Conservation (phyloP, 169 alveolate genomes). For the Fabrea salina region DNA sequence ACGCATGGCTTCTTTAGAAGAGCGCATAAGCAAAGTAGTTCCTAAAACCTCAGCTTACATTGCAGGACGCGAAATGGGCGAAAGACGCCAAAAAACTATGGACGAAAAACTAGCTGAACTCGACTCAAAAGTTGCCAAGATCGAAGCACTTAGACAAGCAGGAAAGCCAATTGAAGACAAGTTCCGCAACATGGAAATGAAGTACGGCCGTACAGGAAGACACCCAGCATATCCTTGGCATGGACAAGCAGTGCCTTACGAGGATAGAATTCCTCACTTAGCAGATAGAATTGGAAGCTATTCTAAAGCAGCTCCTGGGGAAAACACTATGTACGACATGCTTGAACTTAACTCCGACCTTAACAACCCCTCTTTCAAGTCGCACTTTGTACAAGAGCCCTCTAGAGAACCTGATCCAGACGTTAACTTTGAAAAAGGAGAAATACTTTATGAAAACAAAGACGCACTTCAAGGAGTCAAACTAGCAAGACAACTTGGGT, state of each 20-base stretch:
- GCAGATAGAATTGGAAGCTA: conserved; percentile 31
- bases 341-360: conserved; percentile 5
- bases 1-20: too few species aligned
- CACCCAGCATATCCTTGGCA: conserved; percentile 27
- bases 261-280: conserved; percentile 25
- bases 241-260: conserved; percentile 32
- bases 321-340: not conserved
- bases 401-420: conserved; percentile 15
- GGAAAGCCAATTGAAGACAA: not conserved
- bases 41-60: too few species aligned
- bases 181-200: not conserved
- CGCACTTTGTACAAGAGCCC: not conserved
- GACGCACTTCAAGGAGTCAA: not conserved
- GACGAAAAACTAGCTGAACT: conserved; percentile 23
- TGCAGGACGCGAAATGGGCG: too few species aligned
- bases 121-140: conserved; percentile 5
- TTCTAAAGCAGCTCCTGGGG: not conserved
- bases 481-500: not conserved
- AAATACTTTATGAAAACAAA: not conserved
- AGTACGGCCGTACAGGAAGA: conserved; percentile 27
- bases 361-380: not conserved
- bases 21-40: too few species aligned
- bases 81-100: conserved; percentile 2
- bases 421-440: conserved; percentile 34
- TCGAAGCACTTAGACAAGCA: conserved; percentile 12